A percentile compares a stretch with the other conserved stretches of the same genome.
Evolutionary conservation across 345 rosid species (phyloP).

Genomic region (Garcia nutans): DNA sequence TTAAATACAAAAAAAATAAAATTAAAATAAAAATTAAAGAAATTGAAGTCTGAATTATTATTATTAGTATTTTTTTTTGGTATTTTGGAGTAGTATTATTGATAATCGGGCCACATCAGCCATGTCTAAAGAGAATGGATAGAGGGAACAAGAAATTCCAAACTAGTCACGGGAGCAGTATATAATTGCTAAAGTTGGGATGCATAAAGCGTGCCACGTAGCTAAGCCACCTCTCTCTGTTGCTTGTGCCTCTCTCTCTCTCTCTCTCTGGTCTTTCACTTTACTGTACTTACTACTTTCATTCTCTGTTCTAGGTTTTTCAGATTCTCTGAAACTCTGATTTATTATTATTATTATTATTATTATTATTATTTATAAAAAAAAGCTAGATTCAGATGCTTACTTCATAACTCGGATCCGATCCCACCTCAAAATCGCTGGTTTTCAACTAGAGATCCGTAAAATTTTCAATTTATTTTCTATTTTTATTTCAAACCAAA

Average conservation of each 20-base stretch:
- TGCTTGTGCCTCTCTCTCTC: slow-evolving; percentile 6
- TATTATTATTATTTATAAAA: too few species aligned
- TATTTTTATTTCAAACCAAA: neutral
- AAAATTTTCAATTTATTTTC: slow-evolving; percentile 17
- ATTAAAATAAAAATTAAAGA: too few species aligned
- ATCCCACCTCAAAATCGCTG: slow-evolving; percentile 24
- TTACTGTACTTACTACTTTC: neutral
- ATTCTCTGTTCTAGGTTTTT: slow-evolving; percentile 36
- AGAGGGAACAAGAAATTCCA: neutral
- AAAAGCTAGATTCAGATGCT: slow-evolving; percentile 42
- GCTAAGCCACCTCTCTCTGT: slow-evolving; percentile 29
- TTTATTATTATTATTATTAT: too few species aligned
- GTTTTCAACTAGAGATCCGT: slow-evolving; percentile 24
- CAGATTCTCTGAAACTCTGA: slow-evolving; percentile 33
- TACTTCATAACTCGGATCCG: slow-evolving; percentile 29
- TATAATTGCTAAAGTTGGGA: slow-evolving; percentile 4
- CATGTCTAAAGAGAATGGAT: neutral
- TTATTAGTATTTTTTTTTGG: too few species aligned
- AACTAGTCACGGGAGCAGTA: neutral
- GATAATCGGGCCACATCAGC: neutral
- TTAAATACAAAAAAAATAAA: too few species aligned
- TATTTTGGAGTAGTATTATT: too few species aligned
- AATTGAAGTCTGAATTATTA: too few species aligned
- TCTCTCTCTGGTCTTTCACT: neutral
- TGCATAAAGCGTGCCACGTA: slow-evolving; percentile 58